These are phyloP conservation scores for Diplocarpon rosae DNA, from an alignment of 2,329 filamentous ascomycete species.

Conservation along the genomic window DNA sequence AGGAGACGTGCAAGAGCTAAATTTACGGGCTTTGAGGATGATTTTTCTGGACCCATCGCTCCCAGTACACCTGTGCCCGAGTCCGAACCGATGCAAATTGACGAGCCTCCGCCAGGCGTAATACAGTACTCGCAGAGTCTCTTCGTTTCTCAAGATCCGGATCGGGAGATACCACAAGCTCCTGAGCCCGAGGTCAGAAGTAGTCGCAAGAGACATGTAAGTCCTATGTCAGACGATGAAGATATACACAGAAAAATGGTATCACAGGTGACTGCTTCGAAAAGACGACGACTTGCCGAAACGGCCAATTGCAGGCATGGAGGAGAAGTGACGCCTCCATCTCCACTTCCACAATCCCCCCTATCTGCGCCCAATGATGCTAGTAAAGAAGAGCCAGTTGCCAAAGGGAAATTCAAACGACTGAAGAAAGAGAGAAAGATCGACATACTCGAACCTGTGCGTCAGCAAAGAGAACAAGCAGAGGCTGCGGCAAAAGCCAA, in stretches of 20 bases:
- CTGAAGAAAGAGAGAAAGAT: slow-evolving; percentile 42
- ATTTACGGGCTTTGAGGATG: slow-evolving; percentile 65
- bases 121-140: slow-evolving; percentile 31
- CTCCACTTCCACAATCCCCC: slow-evolving; percentile 1
- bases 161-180: slow-evolving; percentile 10
- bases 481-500: slow-evolving; percentile 50
- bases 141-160: slow-evolving; percentile 44
- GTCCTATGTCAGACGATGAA: slow-evolving; percentile 27
- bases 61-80: slow-evolving; percentile 29
- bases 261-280: slow-evolving; percentile 66
- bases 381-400: slow-evolving; percentile 9
- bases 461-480: slow-evolving; percentile 46
- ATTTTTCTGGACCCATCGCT: slow-evolving; percentile 17
- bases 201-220: slow-evolving; percentile 34
- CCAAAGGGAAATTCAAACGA: slow-evolving; percentile 15
- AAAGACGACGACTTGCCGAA: slow-evolving; percentile 60
- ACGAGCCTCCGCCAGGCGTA: slow-evolving; percentile 9
- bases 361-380: background rate
- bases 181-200: slow-evolving; percentile 11
- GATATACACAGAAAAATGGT: slow-evolving; percentile 62
- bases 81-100: slow-evolving; percentile 26
- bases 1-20: slow-evolving; percentile 38
- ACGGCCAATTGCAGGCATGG: slow-evolving; percentile 36
- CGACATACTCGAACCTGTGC: slow-evolving; percentile 52
- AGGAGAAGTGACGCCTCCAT: slow-evolving; percentile 22